Percentiles rank a stretch among this genome's conserved stretches.
Evolutionary conservation across 805 yeast genomes (phyloP).

Genomic region (Saccharomycopsis capsularis): DNA sequence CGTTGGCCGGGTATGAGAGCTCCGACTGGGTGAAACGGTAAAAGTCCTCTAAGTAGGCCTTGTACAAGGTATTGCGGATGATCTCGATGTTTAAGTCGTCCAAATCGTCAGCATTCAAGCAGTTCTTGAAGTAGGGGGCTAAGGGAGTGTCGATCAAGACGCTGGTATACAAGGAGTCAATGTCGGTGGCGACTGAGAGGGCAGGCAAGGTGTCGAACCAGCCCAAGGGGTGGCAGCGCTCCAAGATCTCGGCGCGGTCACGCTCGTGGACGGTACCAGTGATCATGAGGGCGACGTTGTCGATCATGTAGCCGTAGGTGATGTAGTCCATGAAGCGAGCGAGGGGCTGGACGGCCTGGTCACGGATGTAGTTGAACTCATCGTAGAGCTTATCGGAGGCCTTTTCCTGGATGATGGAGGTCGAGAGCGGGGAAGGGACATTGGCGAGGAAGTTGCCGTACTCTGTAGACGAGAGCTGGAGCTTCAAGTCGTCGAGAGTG

Average conservation of each 20-base stretch:
- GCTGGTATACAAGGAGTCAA: conserved; percentile 85
- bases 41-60: conserved; percentile 89
- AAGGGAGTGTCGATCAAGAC: conserved; percentile 95
- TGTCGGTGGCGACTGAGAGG: conserved; percentile 86
- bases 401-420: conserved; percentile 77
- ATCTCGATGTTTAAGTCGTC: conserved; percentile 95
- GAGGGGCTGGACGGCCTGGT: conserved; percentile 76
- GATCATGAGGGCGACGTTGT: conserved; percentile 90
- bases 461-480: conserved; percentile 93
- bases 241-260: conserved; percentile 79
- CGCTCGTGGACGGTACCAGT: conserved; percentile 96
- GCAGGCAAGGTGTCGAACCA: conserved; percentile 99
- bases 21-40: conserved; percentile 52
- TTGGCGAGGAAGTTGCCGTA: conserved; percentile 86
- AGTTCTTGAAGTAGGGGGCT: conserved; percentile 91
- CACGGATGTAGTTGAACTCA: conserved; percentile 78
- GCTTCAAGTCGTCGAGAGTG: conserved; percentile 83
- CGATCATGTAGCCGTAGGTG: conserved; percentile 97
- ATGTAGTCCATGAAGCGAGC: conserved; percentile 84
- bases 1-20: conserved; percentile 69
- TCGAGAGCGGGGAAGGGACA: conserved; percentile 74
- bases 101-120: conserved; percentile 74
- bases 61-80: conserved; percentile 83
- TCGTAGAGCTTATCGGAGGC: conserved; percentile 67
- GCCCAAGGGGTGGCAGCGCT: conserved; percentile 93